Evolutionary conservation across 139 green algal species (phyloP), one percentile per base, ranked within the genome.

Genomic region (Tetraselmis chui): DNA sequence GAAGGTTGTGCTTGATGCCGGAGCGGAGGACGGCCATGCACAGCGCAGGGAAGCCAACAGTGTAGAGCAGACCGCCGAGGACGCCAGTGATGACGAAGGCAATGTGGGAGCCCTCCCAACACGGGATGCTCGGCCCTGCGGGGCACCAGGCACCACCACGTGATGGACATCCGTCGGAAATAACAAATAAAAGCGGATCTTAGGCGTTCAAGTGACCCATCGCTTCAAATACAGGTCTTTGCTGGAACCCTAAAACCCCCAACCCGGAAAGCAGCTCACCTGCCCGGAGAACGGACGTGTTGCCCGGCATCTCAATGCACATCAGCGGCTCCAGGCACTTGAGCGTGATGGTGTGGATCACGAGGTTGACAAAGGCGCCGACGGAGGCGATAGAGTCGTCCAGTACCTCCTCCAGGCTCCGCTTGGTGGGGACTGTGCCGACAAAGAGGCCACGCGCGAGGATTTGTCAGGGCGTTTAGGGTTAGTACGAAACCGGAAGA

Each of bases 321-420:
- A 77, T 31, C 26, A 77, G 11, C 5, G n/a, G 26, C 74, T 77
- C 74, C 23, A 77, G 74, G 74, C 74, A 31, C 74, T 77, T 77
- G 74, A 77, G 18, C 74, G 74, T 77, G 74, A 77, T 25, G 26
- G 74, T 77, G 74, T 77, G 74, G 74, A 31, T 31, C 74, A 77
- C 74, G 26, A 77, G 26, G 74, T 77, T 77, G 74, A 23, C 26
- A 29, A 77, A 77, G 2, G 74, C 45, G 45, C 45, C 45, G 45
- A 18, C 18, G 45, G 45, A 67, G 11, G 45, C 45, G 11, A 67
- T 18, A 5, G 45, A 5, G 18, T 67, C 18, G 45, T 67, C 45
- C 45, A 18, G 11, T 18, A 67, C 45, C 45, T 67, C 45, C 45
- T 67, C 45, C 45, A 67, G 45, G 45, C 45, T 67, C 11, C 45